These are phyloP conservation scores for Dalbergia cochinchinensis DNA, from an alignment of 306 rosid genomes.

Conservation along the genomic window DNA sequence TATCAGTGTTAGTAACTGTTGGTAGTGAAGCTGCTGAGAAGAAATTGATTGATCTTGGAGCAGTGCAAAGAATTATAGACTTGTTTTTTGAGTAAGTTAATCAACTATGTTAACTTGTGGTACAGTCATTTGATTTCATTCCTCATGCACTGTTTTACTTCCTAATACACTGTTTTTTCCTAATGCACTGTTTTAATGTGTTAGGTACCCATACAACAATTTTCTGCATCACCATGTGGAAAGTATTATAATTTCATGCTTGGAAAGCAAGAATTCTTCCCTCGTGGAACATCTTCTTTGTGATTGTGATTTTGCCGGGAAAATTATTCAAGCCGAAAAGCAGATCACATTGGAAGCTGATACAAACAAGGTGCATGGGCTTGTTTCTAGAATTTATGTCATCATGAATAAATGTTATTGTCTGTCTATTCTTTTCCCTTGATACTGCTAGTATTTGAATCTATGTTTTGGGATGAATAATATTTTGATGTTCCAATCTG, in stretches of 20 bases:
- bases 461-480: slow-evolving; percentile 13
- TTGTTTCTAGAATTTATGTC: slow-evolving; percentile 4
- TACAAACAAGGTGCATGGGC: slow-evolving; percentile 64
- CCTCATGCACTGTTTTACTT: slow-evolving; percentile 36
- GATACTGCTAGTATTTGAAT: not conserved
- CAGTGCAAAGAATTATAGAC: slow-evolving; percentile 77
- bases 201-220: slow-evolving; percentile 95
- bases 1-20: slow-evolving; percentile 84
- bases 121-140: slow-evolving; percentile 36
- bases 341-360: slow-evolving; percentile 65
- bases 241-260: slow-evolving; percentile 77
- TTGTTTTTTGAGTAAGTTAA: slow-evolving; percentile 89
- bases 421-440: not conserved
- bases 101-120: slow-evolving; percentile 36
- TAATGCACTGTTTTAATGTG: slow-evolving; percentile 46
- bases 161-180: slow-evolving; percentile 42
- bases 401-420: slow-evolving; percentile 7
- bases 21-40: slow-evolving; percentile 92
- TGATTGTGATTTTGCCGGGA: slow-evolving; percentile 83
- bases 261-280: slow-evolving; percentile 88
- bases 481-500: slow-evolving; percentile 19
- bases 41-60: slow-evolving; percentile 86
- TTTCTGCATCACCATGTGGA: slow-evolving; percentile 95
- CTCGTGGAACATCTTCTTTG: slow-evolving; percentile 77
- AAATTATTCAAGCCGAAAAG: slow-evolving; percentile 81